A percentile compares a stretch with the other conserved stretches of the same genome.
Conservation (phyloP, 202 grass and related monocot genomes). For the Panicum hallii region DNA sequence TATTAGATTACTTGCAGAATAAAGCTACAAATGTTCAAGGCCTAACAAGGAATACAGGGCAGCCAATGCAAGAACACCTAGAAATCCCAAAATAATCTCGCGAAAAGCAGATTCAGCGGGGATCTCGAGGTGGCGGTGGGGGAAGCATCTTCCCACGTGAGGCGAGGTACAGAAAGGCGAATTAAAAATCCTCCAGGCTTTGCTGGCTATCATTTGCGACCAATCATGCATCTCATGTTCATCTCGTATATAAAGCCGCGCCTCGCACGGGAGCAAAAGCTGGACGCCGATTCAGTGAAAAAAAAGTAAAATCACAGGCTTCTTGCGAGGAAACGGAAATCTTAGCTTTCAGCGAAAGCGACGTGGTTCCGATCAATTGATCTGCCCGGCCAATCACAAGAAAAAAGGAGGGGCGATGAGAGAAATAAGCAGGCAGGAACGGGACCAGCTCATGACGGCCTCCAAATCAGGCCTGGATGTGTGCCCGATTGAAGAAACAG, state of each 20-base stretch:
- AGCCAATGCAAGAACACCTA: slow-evolving; percentile 43
- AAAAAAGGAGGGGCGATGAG: neutral
- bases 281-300: neutral
- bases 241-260: slow-evolving; percentile 5
- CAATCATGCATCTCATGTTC: slow-evolving; percentile 5
- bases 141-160: slow-evolving; percentile 66
- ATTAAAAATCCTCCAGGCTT: slow-evolving; percentile 52
- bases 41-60: slow-evolving; percentile 14
- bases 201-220: slow-evolving; percentile 45
- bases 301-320: slow-evolving; percentile 4
- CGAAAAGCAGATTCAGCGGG: slow-evolving; percentile 35
- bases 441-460: neutral
- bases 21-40: slow-evolving; percentile 39
- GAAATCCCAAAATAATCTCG: slow-evolving; percentile 34
- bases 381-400: neutral
- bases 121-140: slow-evolving; percentile 52
- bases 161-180: slow-evolving; percentile 32
- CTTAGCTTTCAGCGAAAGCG: slow-evolving; percentile 22
- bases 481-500: slow-evolving; percentile 26
- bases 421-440: neutral
- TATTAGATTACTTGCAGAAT: slow-evolving; percentile 39
- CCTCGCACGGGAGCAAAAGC: slow-evolving; percentile 9
- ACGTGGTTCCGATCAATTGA: slow-evolving; percentile 27
- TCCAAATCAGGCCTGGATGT: slow-evolving; percentile 27
- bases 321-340: slow-evolving; percentile 33